Conservation (phyloP, 2,329 filamentous ascomycete species). For the Phaeosphaeria sp. region DNA sequence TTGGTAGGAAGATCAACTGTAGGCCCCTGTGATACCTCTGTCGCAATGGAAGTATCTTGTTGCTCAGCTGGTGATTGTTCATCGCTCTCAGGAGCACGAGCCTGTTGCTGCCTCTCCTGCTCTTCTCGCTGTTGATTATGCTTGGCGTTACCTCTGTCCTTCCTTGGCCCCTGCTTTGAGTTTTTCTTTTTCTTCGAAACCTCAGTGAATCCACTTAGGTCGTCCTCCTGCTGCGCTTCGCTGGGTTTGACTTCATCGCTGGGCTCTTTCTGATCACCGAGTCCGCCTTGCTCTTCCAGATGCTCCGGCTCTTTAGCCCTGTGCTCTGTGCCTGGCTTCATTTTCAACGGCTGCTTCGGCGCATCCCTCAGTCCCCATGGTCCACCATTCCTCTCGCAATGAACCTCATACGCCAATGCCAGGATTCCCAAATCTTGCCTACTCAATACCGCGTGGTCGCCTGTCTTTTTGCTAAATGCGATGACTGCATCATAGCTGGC, state of each 20-base stretch:
- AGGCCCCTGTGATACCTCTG: neutral
- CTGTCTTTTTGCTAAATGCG: conserved; percentile 87
- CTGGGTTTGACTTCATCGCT: neutral
- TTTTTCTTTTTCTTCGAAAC: neutral
- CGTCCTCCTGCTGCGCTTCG: neutral
- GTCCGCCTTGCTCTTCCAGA: neutral
- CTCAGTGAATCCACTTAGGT: neutral
- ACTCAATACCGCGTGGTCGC: conserved; percentile 87
- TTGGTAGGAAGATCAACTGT: neutral
- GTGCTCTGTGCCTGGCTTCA: conserved; percentile 47
- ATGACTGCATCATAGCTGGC: conserved; percentile 80
- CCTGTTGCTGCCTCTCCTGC: conserved; percentile 34
- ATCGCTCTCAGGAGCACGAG: conserved; percentile 28
- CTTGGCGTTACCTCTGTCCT: neutral
- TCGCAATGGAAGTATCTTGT: neutral
- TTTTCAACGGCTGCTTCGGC: conserved; percentile 79
- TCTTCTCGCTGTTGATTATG: conserved; percentile 13
- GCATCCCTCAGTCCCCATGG: conserved; percentile 82
- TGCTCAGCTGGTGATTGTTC: neutral
- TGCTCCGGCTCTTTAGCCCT: conserved; percentile 11
- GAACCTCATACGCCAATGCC: conserved; percentile 91
- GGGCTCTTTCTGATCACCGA: neutral
- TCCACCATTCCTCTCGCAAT: conserved; percentile 87
- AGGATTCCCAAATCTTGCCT: conserved; percentile 87
- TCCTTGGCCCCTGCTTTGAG: neutral